Evolutionary conservation across 1,284 basidiomycete genomes (phyloP), one percentile per base, ranked within the genome.

Genomic region (Ganoderma leucocontextum): DNA sequence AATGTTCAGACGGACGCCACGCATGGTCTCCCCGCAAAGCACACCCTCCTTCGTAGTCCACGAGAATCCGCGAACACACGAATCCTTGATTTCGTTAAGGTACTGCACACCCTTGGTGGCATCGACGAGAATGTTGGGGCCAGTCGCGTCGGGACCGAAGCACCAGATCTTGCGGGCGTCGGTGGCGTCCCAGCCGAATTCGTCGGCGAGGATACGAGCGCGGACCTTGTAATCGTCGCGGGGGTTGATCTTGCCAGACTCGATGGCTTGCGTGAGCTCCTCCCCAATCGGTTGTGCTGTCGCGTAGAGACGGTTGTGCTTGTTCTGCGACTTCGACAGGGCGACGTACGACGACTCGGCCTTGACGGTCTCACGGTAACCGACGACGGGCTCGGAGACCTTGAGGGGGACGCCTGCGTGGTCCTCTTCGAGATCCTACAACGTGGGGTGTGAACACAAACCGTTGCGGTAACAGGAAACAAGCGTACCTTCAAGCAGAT

Each of bases 121-220:
- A 86, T 99, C 98, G 77, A 98, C 95, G 82, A 99, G 86, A 82
- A 99, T 82, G 87, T 99, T 99, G 73, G 98, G 93, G 69, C 98
- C 98, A 75, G 95, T 97, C 67, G 95, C 98, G 78, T 99, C 98
- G 75, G 98, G 98, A 78, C 97, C 97, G 88, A 99, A 99, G 85
- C 95, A 96, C 98, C 98, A 99, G 80, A 99, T 99, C 90, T 98
- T 99, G 82, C 98, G 90, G 76, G 98, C 98, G 79, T 99, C 98
- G 72, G 97, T 98, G 76, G 99, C 97, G 83, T 99, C 98, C 98
- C 98, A 99, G 71, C 95, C 96, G 82, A 87, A 94, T 76, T 98
- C 96, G 82, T 99, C 98, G 71, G 98, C 97, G 73, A 99, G 90
- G 79, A 95, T 80, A 87, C 98, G 95, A 65, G 97, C 98, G 78